Evolutionary conservation across 2,329 filamentous ascomycete species (phyloP).

Genomic region (Penicillium sp.): DNA sequence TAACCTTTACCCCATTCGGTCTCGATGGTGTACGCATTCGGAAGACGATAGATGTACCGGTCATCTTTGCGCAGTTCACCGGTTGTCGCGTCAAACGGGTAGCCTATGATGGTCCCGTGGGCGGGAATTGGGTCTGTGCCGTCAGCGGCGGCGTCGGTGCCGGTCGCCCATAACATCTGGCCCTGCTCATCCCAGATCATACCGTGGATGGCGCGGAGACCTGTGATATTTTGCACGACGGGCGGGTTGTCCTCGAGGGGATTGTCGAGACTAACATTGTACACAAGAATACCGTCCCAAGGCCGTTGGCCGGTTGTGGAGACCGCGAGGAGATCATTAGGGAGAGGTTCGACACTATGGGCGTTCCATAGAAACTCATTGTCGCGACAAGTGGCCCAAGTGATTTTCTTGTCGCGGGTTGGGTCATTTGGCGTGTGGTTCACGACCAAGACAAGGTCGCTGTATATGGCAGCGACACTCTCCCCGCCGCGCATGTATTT

Average conservation of each 20-base stretch:
- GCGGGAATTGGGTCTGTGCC: slow-evolving; percentile 23
- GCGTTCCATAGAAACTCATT: slow-evolving; percentile 23
- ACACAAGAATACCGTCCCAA: slow-evolving; percentile 26
- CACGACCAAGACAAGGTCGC: slow-evolving; percentile 21
- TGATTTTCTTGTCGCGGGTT: slow-evolving; percentile 23
- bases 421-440: slow-evolving; percentile 25
- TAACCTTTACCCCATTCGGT: slow-evolving; percentile 25
- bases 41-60: slow-evolving; percentile 12
- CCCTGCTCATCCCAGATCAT: slow-evolving; percentile 28
- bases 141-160: slow-evolving; percentile 25
- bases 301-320: slow-evolving; percentile 23
- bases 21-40: slow-evolving; percentile 15
- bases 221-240: slow-evolving; percentile 24
- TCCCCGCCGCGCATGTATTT: slow-evolving; percentile 25
- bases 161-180: slow-evolving; percentile 24
- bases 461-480: slow-evolving; percentile 23
- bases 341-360: slow-evolving; percentile 22
- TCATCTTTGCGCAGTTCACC: slow-evolving; percentile 16
- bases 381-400: slow-evolving; percentile 23
- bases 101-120: slow-evolving; percentile 19
- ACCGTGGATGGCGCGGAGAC: slow-evolving; percentile 23
- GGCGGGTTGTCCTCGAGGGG: slow-evolving; percentile 21
- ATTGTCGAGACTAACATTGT: slow-evolving; percentile 18
- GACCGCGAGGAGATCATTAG: slow-evolving; percentile 21
- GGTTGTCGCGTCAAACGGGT: slow-evolving; percentile 21